These are phyloP conservation scores for Marchantia paleacea DNA, from an alignment of 225 moss, liverwort and hornwort genomes.

Conservation along the genomic window DNA sequence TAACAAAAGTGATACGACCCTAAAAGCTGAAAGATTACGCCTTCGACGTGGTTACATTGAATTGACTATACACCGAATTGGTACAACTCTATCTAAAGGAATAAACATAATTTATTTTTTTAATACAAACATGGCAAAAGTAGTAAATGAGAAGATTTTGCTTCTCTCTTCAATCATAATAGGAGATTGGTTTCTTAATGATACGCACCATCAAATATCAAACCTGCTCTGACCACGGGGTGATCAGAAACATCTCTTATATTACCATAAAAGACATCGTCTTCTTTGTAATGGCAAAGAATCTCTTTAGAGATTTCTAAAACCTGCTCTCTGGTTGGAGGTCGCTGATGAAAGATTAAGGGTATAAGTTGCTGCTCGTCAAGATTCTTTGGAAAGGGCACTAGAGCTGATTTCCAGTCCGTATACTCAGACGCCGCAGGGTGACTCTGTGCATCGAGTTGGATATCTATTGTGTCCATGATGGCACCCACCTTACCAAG, in stretches of 20 bases:
- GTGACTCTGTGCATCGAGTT: neutral
- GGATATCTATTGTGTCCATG: neutral
- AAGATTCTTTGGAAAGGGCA: neutral
- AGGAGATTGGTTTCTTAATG: neutral
- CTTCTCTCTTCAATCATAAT: neutral
- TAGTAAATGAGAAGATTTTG: neutral
- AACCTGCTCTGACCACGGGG: constrained; percentile 71
- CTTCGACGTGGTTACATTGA: too few species aligned
- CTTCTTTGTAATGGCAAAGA: constrained; percentile 49
- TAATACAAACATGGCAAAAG: neutral
- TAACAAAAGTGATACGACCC: neutral
- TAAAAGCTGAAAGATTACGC: too few species aligned
- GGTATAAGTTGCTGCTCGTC: constrained; percentile 20
- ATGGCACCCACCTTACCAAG: neutral
- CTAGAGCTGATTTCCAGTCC: neutral
- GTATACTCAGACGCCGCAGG: neutral
- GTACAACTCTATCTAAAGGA: neutral
- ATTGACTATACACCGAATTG: neutral
- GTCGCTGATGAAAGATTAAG: constrained; percentile 59
- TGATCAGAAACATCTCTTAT: constrained; percentile 67
- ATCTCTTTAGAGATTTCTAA: constrained; percentile 41
- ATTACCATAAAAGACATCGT: constrained; percentile 73
- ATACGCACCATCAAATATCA: constrained; percentile 81
- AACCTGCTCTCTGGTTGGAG: constrained; percentile 58
- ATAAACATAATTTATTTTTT: neutral